These are phyloP conservation scores for Aspergillus sojae DNA, from an alignment of 2,329 filamentous ascomycete genomes.

Conservation along the genomic window DNA sequence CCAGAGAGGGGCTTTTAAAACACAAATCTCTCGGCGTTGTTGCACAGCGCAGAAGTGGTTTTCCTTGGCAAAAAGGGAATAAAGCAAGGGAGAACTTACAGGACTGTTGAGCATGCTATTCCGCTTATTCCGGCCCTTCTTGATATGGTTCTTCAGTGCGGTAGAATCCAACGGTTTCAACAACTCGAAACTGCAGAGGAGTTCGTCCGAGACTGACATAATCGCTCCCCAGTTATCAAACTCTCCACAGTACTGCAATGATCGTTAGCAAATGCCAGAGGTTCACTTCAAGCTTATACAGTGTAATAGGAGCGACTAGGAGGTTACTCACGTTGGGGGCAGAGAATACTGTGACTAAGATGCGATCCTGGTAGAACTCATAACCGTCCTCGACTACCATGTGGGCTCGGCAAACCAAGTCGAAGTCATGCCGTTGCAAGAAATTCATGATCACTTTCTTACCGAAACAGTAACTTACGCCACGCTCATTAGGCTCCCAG, in stretches of 20 bases:
- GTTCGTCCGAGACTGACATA: slow-evolving; percentile 92
- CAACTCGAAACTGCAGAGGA: slow-evolving; percentile 95
- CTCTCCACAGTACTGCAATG: slow-evolving; percentile 86
- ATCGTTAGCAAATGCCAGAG: slow-evolving; percentile 25
- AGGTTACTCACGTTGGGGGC: slow-evolving; percentile 81
- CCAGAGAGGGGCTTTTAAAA: slow-evolving; percentile 8
- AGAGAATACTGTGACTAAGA: slow-evolving; percentile 95
- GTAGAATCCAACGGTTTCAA: slow-evolving; percentile 95
- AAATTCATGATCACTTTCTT: slow-evolving; percentile 99
- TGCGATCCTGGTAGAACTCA: slow-evolving; percentile 95
- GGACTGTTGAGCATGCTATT: slow-evolving; percentile 96
- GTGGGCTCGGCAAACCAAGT: slow-evolving; percentile 93
- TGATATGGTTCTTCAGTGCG: slow-evolving; percentile 96
- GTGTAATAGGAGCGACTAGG: neutral
- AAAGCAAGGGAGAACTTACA: slow-evolving; percentile 60
- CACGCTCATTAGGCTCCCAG: slow-evolving; percentile 96
- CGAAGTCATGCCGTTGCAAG: slow-evolving; percentile 90
- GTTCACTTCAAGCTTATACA: neutral
- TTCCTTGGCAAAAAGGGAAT: slow-evolving; percentile 25
- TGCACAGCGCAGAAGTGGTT: slow-evolving; percentile 20
- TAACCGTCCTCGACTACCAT: slow-evolving; percentile 99
- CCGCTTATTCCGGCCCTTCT: slow-evolving; percentile 92
- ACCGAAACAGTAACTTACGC: slow-evolving; percentile 97
- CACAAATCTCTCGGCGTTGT: slow-evolving; percentile 27
- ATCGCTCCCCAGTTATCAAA: slow-evolving; percentile 99